phyloP scores from a whole-genome alignment of 306 rosid species.

The Medicago truncatula region DNA sequence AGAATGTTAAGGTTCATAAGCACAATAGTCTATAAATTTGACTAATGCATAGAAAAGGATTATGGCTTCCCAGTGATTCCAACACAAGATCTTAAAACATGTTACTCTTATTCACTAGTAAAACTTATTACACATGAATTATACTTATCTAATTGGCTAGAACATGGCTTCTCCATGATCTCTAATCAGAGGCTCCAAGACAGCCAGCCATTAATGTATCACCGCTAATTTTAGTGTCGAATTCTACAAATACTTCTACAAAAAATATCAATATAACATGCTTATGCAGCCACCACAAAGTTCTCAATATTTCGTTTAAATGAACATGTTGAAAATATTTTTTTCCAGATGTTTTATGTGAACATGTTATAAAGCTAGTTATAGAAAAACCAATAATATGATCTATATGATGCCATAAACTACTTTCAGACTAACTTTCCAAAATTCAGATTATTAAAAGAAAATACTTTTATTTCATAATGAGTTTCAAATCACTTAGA shows the following conservation, averaged over 20 bases:
- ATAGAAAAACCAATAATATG: slow-evolving; percentile 19
- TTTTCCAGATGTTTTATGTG: slow-evolving; percentile 20
- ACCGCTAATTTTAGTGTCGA: background rate
- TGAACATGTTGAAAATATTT: slow-evolving; percentile 22
- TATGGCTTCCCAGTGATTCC: background rate
- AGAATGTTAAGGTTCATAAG: slow-evolving; percentile 17
- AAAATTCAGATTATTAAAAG: background rate
- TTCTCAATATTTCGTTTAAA: too few species aligned
- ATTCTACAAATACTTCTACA: background rate
- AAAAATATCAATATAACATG: background rate
- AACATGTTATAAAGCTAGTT: slow-evolving; percentile 32
- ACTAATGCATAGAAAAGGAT: background rate
- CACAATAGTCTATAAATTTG: background rate
- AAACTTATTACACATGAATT: background rate
- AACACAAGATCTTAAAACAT: background rate
- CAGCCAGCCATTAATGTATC: slow-evolving; percentile 3
- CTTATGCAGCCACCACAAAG: background rate
- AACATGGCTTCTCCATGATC: slow-evolving; percentile 22
- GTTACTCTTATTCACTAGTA: background rate
- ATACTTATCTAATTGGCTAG: slow-evolving; percentile 12
- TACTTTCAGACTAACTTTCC: slow-evolving; percentile 23
- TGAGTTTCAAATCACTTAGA: slow-evolving; percentile 42
- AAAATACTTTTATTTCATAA: slow-evolving; percentile 22
- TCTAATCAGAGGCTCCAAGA: slow-evolving; percentile 8
- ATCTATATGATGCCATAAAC: background rate